Evolutionary conservation across 2,329 filamentous ascomycete genomes (phyloP).

Genomic region (Colletotrichum cordylinicola): DNA sequence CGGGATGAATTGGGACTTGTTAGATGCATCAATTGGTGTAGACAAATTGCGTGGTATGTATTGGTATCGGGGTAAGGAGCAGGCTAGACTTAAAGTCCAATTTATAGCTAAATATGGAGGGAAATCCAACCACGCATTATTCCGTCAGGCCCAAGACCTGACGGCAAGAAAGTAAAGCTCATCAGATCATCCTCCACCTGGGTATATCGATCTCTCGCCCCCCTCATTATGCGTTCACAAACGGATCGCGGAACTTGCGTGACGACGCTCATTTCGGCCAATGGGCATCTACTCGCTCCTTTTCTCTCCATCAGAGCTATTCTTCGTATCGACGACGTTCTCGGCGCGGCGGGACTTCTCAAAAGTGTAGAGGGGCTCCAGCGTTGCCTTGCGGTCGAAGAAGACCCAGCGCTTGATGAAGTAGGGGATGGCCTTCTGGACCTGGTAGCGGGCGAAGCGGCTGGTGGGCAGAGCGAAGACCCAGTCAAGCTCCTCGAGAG

Average conservation of each 20-base stretch:
- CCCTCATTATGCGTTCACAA: neutral
- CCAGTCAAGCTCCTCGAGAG: slow-evolving; percentile 50
- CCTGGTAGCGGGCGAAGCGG: slow-evolving; percentile 37
- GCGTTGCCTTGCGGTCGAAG: slow-evolving; percentile 32
- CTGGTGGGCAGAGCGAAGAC: slow-evolving; percentile 40
- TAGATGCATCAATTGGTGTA: neutral
- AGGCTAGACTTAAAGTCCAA: neutral
- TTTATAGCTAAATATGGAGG: neutral
- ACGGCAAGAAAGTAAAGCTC: neutral
- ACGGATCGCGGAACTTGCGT: neutral
- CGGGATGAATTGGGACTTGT: neutral
- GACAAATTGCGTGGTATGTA: neutral
- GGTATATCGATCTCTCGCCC: neutral
- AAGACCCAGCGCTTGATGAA: slow-evolving; percentile 34
- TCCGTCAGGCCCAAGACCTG: neutral
- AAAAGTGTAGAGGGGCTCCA: slow-evolving; percentile 50
- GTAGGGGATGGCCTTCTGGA: slow-evolving; percentile 37
- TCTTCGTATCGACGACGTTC: neutral
- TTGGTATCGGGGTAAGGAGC: neutral
- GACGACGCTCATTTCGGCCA: neutral
- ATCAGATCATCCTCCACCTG: slow-evolving; percentile 4
- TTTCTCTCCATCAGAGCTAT: slow-evolving; percentile 17
- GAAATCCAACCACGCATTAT: neutral
- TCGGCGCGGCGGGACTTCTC: slow-evolving; percentile 24
- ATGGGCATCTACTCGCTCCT: neutral